Percentiles rank a stretch among this genome's conserved stretches.
Evolutionary conservation across 2,329 filamentous ascomycete genomes (phyloP).

Genomic region (Onygenales sp.): DNA sequence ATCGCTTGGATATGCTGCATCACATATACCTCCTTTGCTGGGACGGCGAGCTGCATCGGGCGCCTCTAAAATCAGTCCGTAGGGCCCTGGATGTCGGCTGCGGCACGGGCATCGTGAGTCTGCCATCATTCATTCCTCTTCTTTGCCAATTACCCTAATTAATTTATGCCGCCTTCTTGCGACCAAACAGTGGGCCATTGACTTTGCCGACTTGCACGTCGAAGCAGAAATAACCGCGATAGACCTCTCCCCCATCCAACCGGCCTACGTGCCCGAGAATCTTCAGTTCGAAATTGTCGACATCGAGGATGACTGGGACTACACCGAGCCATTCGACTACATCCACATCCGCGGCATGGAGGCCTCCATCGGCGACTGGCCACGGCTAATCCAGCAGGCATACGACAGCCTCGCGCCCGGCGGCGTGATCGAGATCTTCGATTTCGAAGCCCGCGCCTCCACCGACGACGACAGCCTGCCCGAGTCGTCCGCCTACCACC

Average conservation of each 20-base stretch:
- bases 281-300: conserved; percentile 41
- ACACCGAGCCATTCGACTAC: conserved; percentile 28
- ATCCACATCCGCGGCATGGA: conserved; percentile 29
- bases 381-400: conserved; percentile 15
- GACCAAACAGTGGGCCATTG: conserved; percentile 30
- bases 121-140: neutral
- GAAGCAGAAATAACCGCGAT: conserved; percentile 26
- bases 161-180: neutral
- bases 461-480: conserved; percentile 20
- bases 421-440: conserved; percentile 21
- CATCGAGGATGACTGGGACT: conserved; percentile 32
- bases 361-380: conserved; percentile 27
- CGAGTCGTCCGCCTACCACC: conserved; percentile 11
- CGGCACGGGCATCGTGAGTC: conserved; percentile 33
- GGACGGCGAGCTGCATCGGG: conserved; percentile 28
- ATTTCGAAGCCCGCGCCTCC: conserved; percentile 21
- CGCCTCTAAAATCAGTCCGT: conserved; percentile 20
- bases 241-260: conserved; percentile 27
- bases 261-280: conserved; percentile 39
- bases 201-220: conserved; percentile 34
- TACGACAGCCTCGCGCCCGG: conserved; percentile 19
- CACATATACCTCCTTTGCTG: conserved; percentile 28
- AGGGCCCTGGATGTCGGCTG: conserved; percentile 41
- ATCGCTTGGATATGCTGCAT: conserved; percentile 32
- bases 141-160: neutral